Percentiles rank a stretch among this genome's conserved stretches.
Evolutionary conservation across 2,329 filamentous ascomycete species (phyloP).

Genomic region (Podosphaera fusca): DNA sequence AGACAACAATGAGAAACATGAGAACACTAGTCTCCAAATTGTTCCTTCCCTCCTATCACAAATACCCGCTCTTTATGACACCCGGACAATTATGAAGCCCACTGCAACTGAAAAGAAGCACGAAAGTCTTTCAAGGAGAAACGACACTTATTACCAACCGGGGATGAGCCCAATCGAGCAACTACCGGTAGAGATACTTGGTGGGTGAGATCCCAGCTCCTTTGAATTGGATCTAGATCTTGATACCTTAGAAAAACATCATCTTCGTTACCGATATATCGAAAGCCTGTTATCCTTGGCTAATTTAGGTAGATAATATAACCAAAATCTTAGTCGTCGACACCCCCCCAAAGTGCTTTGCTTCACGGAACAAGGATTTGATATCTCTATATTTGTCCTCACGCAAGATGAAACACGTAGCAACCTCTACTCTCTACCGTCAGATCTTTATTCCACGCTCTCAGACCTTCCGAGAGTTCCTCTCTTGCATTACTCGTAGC

Average conservation of each 20-base stretch:
- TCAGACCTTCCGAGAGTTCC: slow-evolving; percentile 60
- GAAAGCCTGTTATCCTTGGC: slow-evolving; percentile 4
- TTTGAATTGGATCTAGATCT: neutral
- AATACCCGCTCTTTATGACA: slow-evolving; percentile 29
- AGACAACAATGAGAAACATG: slow-evolving; percentile 28
- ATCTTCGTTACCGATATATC: neutral
- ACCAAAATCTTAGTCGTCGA: slow-evolving; percentile 54
- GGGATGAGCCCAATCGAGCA: slow-evolving; percentile 17
- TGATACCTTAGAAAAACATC: neutral
- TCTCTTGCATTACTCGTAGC: slow-evolving; percentile 43
- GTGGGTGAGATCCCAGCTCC: slow-evolving; percentile 24
- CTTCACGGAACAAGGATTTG: slow-evolving; percentile 54
- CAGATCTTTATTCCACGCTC: slow-evolving; percentile 69
- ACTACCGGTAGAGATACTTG: slow-evolving; percentile 46
- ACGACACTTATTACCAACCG: slow-evolving; percentile 15
- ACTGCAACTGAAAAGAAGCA: neutral
- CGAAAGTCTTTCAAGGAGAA: neutral
- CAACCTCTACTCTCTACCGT: slow-evolving; percentile 51
- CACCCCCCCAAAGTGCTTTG: slow-evolving; percentile 50
- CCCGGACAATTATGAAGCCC: slow-evolving; percentile 14
- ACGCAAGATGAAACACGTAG: slow-evolving; percentile 48
- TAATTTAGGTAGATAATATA: slow-evolving; percentile 33
- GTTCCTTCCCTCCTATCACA: slow-evolving; percentile 20
- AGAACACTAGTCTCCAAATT: slow-evolving; percentile 38
- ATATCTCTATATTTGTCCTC: slow-evolving; percentile 57